A percentile compares a stretch with the other conserved stretches of the same genome.
Evolutionary conservation across 106 monocot species (phyloP).

Genomic region (Apostasia shenzhenica): DNA sequence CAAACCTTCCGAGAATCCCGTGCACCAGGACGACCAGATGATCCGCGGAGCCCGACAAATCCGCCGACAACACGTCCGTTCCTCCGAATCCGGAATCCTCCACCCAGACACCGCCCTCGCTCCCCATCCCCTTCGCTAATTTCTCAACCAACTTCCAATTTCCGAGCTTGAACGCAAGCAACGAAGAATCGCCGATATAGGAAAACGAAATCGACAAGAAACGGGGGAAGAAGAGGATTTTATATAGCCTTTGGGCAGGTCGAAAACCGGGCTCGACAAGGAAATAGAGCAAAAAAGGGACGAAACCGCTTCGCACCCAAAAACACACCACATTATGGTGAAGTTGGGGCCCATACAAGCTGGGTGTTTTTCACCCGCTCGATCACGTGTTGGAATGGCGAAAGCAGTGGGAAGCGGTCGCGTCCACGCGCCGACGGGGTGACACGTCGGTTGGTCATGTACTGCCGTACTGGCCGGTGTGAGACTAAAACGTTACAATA

Average conservation of each 20-base stretch:
- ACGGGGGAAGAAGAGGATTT: neutral
- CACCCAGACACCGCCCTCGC: constrained; percentile 20
- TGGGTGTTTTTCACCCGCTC: too few species aligned
- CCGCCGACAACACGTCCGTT: constrained; percentile 28
- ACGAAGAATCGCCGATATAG: neutral
- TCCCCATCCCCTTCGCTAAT: constrained; percentile 18
- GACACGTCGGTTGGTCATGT: too few species aligned
- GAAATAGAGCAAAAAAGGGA: neutral
- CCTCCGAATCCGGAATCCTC: constrained; percentile 36
- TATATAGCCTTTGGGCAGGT: constrained; percentile 1
- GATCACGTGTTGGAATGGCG: too few species aligned
- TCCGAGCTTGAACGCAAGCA: neutral
- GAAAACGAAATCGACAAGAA: neutral
- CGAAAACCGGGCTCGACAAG: neutral
- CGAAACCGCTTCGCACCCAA: neutral
- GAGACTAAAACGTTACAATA: too few species aligned
- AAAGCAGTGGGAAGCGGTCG: too few species aligned
- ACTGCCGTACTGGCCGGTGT: too few species aligned
- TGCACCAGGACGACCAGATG: constrained; percentile 95
- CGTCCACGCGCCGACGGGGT: too few species aligned
- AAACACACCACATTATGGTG: neutral
- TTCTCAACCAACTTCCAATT: neutral
- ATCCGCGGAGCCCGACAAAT: constrained; percentile 36
- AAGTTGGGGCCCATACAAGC: too few species aligned
- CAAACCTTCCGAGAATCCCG: constrained; percentile 86